Percentiles rank a stretch among this genome's conserved stretches.
Evolutionary conservation across 1,139 yeast genomes (phyloP).

Genomic region (Taphrina flavorubra): DNA sequence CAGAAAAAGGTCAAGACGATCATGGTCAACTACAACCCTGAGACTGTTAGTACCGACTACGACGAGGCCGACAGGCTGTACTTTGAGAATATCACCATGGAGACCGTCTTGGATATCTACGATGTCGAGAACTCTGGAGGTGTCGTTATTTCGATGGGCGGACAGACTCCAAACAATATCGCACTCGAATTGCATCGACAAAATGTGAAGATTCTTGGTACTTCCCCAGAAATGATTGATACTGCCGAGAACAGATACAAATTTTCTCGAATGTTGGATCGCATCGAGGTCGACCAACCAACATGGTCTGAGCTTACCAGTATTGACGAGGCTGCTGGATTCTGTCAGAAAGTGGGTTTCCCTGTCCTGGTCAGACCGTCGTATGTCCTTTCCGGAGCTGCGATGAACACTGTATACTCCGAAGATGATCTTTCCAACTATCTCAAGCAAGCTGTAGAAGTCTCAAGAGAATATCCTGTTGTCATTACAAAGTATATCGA

Average conservation of each 20-base stretch:
- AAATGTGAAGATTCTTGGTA: constrained; percentile 93
- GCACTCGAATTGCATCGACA: constrained; percentile 93
- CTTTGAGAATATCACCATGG: constrained; percentile 93
- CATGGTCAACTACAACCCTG: constrained; percentile 98
- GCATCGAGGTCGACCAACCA: constrained; percentile 97
- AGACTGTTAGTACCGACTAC: constrained; percentile 96
- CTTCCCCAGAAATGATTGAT: constrained; percentile 98
- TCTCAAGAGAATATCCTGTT: constrained; percentile 96
- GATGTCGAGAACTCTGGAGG: constrained; percentile 91
- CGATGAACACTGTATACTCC: constrained; percentile 95
- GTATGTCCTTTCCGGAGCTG: constrained; percentile 97
- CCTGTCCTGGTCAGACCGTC: constrained; percentile 98
- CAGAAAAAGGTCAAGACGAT: constrained; percentile 86
- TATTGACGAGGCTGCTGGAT: constrained; percentile 87
- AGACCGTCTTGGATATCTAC: constrained; percentile 93
- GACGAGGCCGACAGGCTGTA: constrained; percentile 98
- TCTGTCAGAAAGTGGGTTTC: constrained; percentile 88
- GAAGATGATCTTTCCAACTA: constrained; percentile 86
- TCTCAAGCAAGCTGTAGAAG: constrained; percentile 92
- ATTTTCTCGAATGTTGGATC: constrained; percentile 96
- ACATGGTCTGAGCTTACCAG: constrained; percentile 99
- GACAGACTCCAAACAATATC: constrained; percentile 96
- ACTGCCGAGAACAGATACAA: constrained; percentile 98
- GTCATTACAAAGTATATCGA: constrained; percentile 97
- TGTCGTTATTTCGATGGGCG: constrained; percentile 98